Conservation (phyloP, 345 rosid genomes). For the Gossypium herbaceum region DNA sequence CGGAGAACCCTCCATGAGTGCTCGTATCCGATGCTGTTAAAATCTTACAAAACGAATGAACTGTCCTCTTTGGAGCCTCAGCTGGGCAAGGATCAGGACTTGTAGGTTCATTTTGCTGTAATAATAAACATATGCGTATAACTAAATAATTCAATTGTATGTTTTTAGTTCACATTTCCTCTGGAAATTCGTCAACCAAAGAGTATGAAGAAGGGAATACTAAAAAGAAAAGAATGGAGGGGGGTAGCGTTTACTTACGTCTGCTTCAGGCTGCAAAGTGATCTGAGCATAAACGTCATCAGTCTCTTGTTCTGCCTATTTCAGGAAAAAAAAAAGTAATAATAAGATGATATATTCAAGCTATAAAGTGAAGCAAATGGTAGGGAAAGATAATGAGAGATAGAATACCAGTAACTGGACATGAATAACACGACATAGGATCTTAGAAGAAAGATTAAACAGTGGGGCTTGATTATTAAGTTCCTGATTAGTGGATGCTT, state of each 20-base stretch:
- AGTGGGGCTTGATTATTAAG: slow-evolving; percentile 50
- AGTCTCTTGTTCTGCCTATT: slow-evolving; percentile 73
- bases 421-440: slow-evolving; percentile 69
- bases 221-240: background rate
- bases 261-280: slow-evolving; percentile 62
- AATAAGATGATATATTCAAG: background rate
- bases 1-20: slow-evolving; percentile 96
- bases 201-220: background rate
- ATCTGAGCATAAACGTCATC: slow-evolving; percentile 94
- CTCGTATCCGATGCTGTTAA: slow-evolving; percentile 92
- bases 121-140: background rate
- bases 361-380: background rate
- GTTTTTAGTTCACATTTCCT: background rate
- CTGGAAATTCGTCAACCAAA: background rate
- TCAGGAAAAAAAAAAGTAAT: background rate
- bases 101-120: slow-evolving; percentile 65
- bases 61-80: slow-evolving; percentile 45
- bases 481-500: slow-evolving; percentile 80
- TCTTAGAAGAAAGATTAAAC: slow-evolving; percentile 72
- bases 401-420: slow-evolving; percentile 56
- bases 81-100: slow-evolving; percentile 40
- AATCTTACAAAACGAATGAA: slow-evolving; percentile 78
- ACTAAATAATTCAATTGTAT: background rate
- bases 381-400: slow-evolving; percentile 8
- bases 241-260: slow-evolving; percentile 42